Percentiles rank a stretch among this genome's conserved stretches.
Conservation (phyloP, 1,284 basidiomycete genomes). For the Naganishia liquefaciens region DNA sequence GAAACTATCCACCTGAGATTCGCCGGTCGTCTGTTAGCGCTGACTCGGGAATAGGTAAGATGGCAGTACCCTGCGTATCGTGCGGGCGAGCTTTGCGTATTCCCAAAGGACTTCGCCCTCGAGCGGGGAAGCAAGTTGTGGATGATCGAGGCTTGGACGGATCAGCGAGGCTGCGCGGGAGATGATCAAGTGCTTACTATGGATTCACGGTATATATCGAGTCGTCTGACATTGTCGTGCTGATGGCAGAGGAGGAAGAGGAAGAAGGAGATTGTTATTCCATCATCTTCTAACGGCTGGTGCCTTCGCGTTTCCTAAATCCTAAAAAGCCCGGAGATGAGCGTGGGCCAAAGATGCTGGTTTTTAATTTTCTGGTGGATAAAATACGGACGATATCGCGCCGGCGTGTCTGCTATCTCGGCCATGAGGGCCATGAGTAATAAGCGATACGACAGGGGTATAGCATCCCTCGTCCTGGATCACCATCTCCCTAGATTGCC, state of each 20-base stretch:
- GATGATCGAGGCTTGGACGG: slow-evolving; percentile 54
- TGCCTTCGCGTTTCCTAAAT: not conserved
- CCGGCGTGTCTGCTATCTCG: not conserved
- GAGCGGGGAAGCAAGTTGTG: slow-evolving; percentile 60
- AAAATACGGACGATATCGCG: not conserved
- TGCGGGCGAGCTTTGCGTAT: slow-evolving; percentile 70
- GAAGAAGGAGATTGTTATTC: not conserved
- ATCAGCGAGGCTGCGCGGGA: not conserved
- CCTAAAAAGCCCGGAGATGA: not conserved
- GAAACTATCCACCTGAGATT: slow-evolving; percentile 49
- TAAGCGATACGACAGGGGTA: not conserved
- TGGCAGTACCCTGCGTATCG: slow-evolving; percentile 66
- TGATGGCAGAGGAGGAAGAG: not conserved
- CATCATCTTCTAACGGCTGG: not conserved
- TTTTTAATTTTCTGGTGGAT: not conserved
- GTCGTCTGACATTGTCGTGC: slow-evolving; percentile 10
- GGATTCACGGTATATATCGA: slow-evolving; percentile 27
- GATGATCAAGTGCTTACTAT: slow-evolving; percentile 13
- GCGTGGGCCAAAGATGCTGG: not conserved
- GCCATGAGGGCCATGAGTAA: slow-evolving; percentile 6
- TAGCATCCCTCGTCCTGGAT: not conserved
- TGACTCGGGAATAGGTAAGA: not conserved
- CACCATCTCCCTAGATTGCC: no score
- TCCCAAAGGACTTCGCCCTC: slow-evolving; percentile 76
- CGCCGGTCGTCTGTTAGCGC: not conserved